phyloP scores from a whole-genome alignment of 306 rosid genomes.

The Cicer judaicum region DNA sequence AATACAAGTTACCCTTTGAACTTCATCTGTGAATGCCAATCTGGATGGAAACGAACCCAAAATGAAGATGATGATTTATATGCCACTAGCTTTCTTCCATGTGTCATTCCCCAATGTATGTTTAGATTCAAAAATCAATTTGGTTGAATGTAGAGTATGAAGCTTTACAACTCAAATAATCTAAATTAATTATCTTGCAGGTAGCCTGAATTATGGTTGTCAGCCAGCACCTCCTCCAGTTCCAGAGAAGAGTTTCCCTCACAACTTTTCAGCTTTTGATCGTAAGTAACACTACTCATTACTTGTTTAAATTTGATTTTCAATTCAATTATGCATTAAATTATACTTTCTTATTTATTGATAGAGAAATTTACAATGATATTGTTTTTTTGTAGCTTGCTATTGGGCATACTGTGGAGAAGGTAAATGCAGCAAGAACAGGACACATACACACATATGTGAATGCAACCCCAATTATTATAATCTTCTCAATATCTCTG shows the following conservation, averaged over 20 bases:
- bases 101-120: slow-evolving; percentile 84
- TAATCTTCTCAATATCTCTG: slow-evolving; percentile 68
- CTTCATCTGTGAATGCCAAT: slow-evolving; percentile 64
- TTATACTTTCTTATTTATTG: neutral
- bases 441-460: slow-evolving; percentile 51
- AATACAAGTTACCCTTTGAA: slow-evolving; percentile 45
- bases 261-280: slow-evolving; percentile 61
- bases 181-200: slow-evolving; percentile 49
- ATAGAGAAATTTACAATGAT: neutral
- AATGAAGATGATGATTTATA: slow-evolving; percentile 46
- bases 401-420: slow-evolving; percentile 84
- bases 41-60: slow-evolving; percentile 71
- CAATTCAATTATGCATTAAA: too few relatives aligned
- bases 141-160: too few relatives aligned
- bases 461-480: slow-evolving; percentile 53
- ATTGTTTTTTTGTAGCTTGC: slow-evolving; percentile 58
- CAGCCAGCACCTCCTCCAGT: slow-evolving; percentile 82
- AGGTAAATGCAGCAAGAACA: slow-evolving; percentile 59
- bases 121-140: too few relatives aligned
- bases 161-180: neutral
- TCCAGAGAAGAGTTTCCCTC: slow-evolving; percentile 53
- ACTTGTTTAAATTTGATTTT: neutral
- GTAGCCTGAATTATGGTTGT: slow-evolving; percentile 69
- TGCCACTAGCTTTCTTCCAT: slow-evolving; percentile 70
- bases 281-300: slow-evolving; percentile 50